Percentiles rank a stretch among this genome's conserved stretches.
Evolutionary conservation across 2,329 filamentous ascomycete species (phyloP).

Genomic region (Rhinocladiella similis): DNA sequence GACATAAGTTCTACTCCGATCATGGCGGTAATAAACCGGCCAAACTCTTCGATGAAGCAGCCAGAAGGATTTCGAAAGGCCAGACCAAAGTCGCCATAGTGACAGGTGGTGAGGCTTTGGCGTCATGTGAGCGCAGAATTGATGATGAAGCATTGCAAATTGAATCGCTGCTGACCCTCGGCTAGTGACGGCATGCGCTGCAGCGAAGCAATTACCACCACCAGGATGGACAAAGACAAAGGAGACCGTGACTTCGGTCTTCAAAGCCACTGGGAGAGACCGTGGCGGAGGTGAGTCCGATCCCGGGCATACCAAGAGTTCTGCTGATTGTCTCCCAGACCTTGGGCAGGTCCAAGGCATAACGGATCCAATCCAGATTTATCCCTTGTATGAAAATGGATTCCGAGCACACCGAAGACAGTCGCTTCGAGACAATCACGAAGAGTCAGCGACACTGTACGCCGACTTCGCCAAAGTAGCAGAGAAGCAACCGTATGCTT

Average conservation of each 20-base stretch:
- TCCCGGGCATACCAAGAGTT: not conserved
- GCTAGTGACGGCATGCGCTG: slow-evolving; percentile 54
- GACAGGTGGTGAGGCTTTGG: slow-evolving; percentile 65
- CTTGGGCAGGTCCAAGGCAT: slow-evolving; percentile 59
- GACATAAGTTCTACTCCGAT: slow-evolving; percentile 53
- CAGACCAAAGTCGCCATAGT: slow-evolving; percentile 59
- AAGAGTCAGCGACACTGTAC: slow-evolving; percentile 62
- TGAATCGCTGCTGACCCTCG: not conserved
- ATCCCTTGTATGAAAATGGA: slow-evolving; percentile 66
- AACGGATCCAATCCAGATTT: slow-evolving; percentile 65
- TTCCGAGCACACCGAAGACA: slow-evolving; percentile 60
- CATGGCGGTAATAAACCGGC: slow-evolving; percentile 67
- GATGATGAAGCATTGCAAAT: not conserved
- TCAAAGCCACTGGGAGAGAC: slow-evolving; percentile 52
- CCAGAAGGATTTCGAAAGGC: slow-evolving; percentile 55
- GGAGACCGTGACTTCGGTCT: slow-evolving; percentile 49
- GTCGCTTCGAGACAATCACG: slow-evolving; percentile 55
- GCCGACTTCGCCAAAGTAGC: slow-evolving; percentile 61
- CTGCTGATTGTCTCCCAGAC: slow-evolving; percentile 39
- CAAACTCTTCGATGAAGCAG: slow-evolving; percentile 63
- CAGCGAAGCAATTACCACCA: slow-evolving; percentile 56
- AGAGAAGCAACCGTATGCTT: slow-evolving; percentile 54
- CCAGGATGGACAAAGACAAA: slow-evolving; percentile 59
- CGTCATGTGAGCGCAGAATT: slow-evolving; percentile 43
- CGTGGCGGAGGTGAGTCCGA: slow-evolving; percentile 42